Evolutionary conservation across 352 stramenopile species (phyloP), one percentile per base, ranked within the genome.

Genomic region (Pythium coloratum): DNA sequence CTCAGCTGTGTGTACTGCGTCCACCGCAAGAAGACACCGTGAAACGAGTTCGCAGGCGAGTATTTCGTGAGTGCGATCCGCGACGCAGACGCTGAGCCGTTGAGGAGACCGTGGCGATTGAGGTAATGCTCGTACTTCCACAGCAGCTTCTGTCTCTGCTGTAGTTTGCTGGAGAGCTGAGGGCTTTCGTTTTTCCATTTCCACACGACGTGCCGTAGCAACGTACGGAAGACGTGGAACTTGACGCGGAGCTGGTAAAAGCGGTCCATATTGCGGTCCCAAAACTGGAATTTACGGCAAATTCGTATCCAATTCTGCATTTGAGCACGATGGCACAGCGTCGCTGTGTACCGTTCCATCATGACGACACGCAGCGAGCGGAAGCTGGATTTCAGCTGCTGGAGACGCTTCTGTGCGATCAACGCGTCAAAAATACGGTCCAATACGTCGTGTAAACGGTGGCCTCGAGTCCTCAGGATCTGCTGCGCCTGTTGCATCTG

Each of bases 11-110:
- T 76, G 67, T 70, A 66, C 46, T 80, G 70, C 18, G 73, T 68
- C 73, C 73, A 80, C 1, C 73, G 73, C 13, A 77, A n/a, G 36
- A 80, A 80, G 2, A 77, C 67, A 7, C 61, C 73, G 47, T 73
- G 71, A 36, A 76, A 77, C 55, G 73, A 65, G 38, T 80, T 80
- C 26, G 63, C 67, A 1, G 65, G 65, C 16, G 69, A 76, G 64
- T 67, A 72, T 54, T 69, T 69, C 32, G 69, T 76, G 18, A 72
- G 18, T 8, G 65, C 64, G 57, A 72, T n/a, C 9, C 56, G 64
- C n/a, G 65, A 47, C 2, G 64, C 46, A n/a, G 64, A 28, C 1
- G 69, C 14, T 44, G 62, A 67, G 13, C 68, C 68, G 28, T 58
- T 58, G 26, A 75, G 54, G 2, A 75, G 58, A 4, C 51, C 55